Conservation (phyloP, 2,329 filamentous ascomycete genomes). For the Chaetomiaceae sp. region DNA sequence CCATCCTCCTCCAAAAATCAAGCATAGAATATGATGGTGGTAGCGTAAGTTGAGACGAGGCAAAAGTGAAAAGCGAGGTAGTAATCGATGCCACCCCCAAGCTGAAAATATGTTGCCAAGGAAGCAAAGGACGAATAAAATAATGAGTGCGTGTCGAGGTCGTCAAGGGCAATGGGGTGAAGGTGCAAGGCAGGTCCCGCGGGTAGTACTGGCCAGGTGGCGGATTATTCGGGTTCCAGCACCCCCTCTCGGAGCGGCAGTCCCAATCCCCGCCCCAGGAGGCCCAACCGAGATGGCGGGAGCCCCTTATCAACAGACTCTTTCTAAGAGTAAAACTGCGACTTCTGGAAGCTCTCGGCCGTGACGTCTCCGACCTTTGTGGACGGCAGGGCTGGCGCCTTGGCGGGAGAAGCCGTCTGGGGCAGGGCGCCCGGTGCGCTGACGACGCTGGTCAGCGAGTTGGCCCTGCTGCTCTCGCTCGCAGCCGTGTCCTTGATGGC, state of each 20-base stretch:
- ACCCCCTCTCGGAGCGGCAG: neutral
- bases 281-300: neutral
- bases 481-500: slow-evolving; percentile 44
- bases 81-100: no score
- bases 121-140: no score
- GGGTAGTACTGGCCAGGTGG: no score
- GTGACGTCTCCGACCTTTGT: slow-evolving; percentile 50
- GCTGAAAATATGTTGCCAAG: no score
- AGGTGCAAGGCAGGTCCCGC: no score
- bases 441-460: slow-evolving; percentile 45
- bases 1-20: neutral
- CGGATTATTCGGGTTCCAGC: no score
- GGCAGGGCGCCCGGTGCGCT: slow-evolving; percentile 21
- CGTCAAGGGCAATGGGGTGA: no score
- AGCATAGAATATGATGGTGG: neutral
- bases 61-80: neutral
- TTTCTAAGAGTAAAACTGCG: slow-evolving; percentile 51
- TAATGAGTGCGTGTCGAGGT: no score
- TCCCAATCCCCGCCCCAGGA: neutral
- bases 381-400: slow-evolving; percentile 26
- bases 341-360: slow-evolving; percentile 53
- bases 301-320: neutral
- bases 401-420: slow-evolving; percentile 15
- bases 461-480: slow-evolving; percentile 44
- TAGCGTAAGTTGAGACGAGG: neutral